phyloP scores from a whole-genome alignment of 75 land plant species.

The Cupressus sempervirens region DNA sequence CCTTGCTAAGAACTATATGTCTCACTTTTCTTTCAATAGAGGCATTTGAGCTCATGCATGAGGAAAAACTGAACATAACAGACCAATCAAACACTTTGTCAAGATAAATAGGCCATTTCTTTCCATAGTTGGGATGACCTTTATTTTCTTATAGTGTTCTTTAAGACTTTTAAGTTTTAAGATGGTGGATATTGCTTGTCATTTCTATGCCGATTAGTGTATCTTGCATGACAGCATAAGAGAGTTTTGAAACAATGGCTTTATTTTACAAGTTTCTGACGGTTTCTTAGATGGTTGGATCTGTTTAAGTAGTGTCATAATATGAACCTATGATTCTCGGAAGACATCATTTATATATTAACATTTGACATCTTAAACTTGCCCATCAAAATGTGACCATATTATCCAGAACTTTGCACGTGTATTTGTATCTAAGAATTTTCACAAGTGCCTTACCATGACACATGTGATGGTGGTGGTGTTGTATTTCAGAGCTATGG shows the following conservation, averaged over 20 bases:
- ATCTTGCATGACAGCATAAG: background rate
- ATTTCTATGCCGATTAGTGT: background rate
- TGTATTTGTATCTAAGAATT: background rate
- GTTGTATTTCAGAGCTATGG: constrained; percentile 50
- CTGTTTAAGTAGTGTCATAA: background rate
- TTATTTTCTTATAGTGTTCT: background rate
- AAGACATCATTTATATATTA: background rate
- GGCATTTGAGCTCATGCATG: background rate
- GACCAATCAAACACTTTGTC: background rate
- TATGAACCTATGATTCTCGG: background rate
- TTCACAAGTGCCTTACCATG: background rate
- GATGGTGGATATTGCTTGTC: background rate
- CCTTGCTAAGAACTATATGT: no score
- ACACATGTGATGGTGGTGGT: background rate
- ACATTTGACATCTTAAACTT: background rate
- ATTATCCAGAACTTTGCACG: background rate
- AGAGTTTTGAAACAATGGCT: background rate
- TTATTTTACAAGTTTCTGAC: background rate
- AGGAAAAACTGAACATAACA: background rate
- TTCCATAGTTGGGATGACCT: background rate
- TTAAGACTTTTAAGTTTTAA: background rate
- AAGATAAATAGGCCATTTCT: no score
- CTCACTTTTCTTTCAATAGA: no score
- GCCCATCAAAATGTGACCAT: background rate
- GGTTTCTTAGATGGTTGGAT: background rate